Evolutionary conservation across 805 yeast genomes (phyloP).

Genomic region (Yarrowia alimentaria): DNA sequence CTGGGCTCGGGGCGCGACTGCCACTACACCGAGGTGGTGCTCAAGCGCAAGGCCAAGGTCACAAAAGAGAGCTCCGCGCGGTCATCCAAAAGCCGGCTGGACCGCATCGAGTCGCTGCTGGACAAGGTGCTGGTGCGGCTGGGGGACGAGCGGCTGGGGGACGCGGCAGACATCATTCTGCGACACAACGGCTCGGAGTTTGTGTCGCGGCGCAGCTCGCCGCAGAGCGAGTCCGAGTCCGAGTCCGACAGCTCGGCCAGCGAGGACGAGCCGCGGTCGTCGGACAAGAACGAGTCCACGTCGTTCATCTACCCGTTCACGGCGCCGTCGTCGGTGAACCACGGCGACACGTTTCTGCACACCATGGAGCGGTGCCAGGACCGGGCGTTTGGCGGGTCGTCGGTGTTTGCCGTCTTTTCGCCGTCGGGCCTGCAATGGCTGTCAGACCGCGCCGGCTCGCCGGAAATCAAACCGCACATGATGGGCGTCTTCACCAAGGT

Average conservation of each 20-base stretch:
- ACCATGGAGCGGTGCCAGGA: conserved; percentile 21
- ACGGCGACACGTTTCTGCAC: conserved; percentile 13
- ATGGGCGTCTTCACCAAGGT: conserved; percentile 19
- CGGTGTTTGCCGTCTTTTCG: conserved; percentile 43
- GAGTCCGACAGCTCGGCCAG: conserved; percentile 3
- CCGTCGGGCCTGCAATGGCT: conserved; percentile 45
- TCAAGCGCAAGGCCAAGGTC: conserved; percentile 28
- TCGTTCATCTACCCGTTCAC: conserved; percentile 19
- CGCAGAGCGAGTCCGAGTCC: conserved; percentile 2
- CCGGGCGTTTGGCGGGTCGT: not conserved
- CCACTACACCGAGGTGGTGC: conserved; percentile 40
- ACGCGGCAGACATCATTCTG: conserved; percentile 11
- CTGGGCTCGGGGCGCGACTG: conserved; percentile 73
- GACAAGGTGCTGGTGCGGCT: conserved; percentile 24
- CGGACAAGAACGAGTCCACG: conserved; percentile 9
- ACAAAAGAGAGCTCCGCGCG: conserved; percentile 9
- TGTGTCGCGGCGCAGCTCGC: conserved; percentile 1
- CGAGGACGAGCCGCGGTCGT: conserved; percentile 3
- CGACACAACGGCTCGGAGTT: conserved; percentile 15
- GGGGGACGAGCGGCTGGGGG: conserved; percentile 14
- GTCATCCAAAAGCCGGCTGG: conserved; percentile 30
- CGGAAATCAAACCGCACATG: conserved; percentile 15
- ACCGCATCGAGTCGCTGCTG: conserved; percentile 34
- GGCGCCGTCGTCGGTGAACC: conserved; percentile 1
- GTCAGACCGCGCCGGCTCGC: conserved; percentile 29